These are phyloP conservation scores for Aphanoascus verrucosus DNA, from an alignment of 2,329 filamentous ascomycete genomes.

Conservation along the genomic window DNA sequence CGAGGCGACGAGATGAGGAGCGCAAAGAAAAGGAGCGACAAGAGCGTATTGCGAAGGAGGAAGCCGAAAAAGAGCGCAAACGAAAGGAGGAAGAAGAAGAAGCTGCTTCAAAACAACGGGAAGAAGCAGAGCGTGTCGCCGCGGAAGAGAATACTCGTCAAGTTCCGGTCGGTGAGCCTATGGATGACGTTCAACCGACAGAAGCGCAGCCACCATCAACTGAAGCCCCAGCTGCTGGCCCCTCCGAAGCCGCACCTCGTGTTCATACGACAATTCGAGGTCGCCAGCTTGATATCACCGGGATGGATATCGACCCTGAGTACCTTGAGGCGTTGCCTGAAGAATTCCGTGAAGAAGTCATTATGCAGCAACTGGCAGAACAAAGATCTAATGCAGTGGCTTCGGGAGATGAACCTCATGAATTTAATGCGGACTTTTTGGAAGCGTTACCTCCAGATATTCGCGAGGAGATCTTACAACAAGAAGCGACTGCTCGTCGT, in stretches of 20 bases:
- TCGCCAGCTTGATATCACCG: constrained; percentile 83
- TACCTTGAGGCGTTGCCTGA: constrained; percentile 97
- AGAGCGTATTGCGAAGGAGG: constrained; percentile 55
- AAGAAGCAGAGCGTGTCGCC: constrained; percentile 49
- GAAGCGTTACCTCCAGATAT: constrained; percentile 86
- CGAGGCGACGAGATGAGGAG: constrained; percentile 51
- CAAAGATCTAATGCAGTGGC: constrained; percentile 65
- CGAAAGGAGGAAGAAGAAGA: constrained; percentile 58
- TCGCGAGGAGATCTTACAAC: constrained; percentile 77
- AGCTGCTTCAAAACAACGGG: constrained; percentile 27
- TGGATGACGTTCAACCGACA: constrained; percentile 65
- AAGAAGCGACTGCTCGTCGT: constrained; percentile 80
- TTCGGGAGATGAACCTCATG: constrained; percentile 52
- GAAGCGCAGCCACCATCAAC: constrained; percentile 28
- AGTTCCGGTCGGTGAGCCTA: constrained; percentile 41
- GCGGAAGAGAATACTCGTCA: constrained; percentile 38
- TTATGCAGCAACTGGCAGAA: constrained; percentile 77
- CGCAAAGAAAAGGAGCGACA: constrained; percentile 51
- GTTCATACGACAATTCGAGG: constrained; percentile 77
- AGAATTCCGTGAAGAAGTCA: constrained; percentile 89
- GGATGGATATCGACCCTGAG: constrained; percentile 84
- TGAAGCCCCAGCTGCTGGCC: constrained; percentile 33
- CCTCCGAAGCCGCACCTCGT: constrained; percentile 44
- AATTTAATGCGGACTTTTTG: constrained; percentile 82
- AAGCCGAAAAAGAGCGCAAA: constrained; percentile 60